Evolutionary conservation across 768 basidiomycete species (phyloP).

Genomic region (Termitomyces sp.): DNA sequence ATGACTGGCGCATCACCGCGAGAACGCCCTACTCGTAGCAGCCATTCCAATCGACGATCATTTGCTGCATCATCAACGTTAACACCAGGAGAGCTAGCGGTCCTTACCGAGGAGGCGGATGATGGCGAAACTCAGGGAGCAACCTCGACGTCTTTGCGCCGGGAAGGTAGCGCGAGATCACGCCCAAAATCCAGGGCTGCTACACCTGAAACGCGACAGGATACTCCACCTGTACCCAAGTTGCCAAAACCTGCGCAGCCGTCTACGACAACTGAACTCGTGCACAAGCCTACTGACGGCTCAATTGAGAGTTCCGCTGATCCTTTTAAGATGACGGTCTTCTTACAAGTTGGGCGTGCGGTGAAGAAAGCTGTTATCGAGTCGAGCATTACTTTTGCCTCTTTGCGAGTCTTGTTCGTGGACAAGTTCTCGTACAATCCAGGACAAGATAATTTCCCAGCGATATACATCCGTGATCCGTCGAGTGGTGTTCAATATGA

Average conservation of each 20-base stretch:
- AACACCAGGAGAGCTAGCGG: conserved; percentile 70
- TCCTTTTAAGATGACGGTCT: conserved; percentile 62
- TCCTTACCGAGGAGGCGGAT: conserved; percentile 66
- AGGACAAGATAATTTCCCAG: conserved; percentile 89
- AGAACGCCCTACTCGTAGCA: conserved; percentile 45
- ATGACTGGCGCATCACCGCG: conserved; percentile 68
- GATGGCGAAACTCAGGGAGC: conserved; percentile 46
- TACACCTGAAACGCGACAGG: conserved; percentile 37
- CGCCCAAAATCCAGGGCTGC: conserved; percentile 32
- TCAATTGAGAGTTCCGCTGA: conserved; percentile 19
- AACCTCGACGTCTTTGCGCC: conserved; percentile 22
- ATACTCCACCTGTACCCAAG: conserved; percentile 44
- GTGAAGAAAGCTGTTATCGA: conserved; percentile 86
- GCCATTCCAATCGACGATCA: conserved; percentile 62
- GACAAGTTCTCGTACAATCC: conserved; percentile 95
- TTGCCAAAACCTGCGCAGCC: conserved; percentile 46
- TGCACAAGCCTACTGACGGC: conserved; percentile 10
- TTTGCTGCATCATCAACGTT: conserved; percentile 61
- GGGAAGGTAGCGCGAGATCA: conserved; percentile 26
- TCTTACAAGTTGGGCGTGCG: conserved; percentile 86
- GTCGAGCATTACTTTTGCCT: conserved; percentile 65
- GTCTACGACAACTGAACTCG: conserved; percentile 14
- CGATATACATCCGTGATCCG: conserved; percentile 93
- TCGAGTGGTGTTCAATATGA: conserved; percentile 94
- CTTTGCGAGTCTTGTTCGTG: conserved; percentile 84